These are phyloP conservation scores for Trichoderma cornu-damae DNA, from an alignment of 2,329 filamentous ascomycete species.

Conservation along the genomic window DNA sequence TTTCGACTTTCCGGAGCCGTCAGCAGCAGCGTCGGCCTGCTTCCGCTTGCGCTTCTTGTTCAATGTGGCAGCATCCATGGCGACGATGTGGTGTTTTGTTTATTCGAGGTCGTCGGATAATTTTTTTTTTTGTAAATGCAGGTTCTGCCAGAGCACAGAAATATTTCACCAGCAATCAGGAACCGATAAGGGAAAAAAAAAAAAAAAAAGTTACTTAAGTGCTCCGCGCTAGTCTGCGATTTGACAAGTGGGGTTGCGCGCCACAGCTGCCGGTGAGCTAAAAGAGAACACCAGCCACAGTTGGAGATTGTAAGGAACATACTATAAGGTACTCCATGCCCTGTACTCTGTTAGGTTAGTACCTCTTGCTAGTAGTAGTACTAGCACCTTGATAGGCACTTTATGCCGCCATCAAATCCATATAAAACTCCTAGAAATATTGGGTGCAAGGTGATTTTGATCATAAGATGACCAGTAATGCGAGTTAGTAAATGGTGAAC, in stretches of 20 bases:
- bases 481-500: too few relatives aligned
- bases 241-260: constrained; percentile 9
- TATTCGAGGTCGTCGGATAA: neutral
- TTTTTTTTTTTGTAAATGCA: constrained; percentile 8
- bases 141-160: constrained; percentile 15
- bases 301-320: too few relatives aligned
- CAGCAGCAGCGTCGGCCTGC: constrained; percentile 31
- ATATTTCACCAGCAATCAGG: constrained; percentile 18
- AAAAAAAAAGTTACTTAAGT: constrained; percentile 26
- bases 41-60: constrained; percentile 44
- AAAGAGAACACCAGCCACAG: constrained; percentile 19
- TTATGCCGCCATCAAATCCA: too few relatives aligned
- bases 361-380: too few relatives aligned
- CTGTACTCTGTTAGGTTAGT: neutral
- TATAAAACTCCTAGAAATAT: too few relatives aligned
- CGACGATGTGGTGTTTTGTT: constrained; percentile 20
- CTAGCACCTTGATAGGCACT: too few relatives aligned
- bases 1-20: constrained; percentile 26
- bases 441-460: too few relatives aligned
- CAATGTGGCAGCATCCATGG: constrained; percentile 33
- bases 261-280: constrained; percentile 17
- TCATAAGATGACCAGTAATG: too few relatives aligned
- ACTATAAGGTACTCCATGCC: neutral
- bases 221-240: constrained; percentile 9
- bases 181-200: constrained; percentile 22